Evolutionary conservation across 352 stramenopile species (phyloP).

Genomic region (Phytophthora nicotianae): DNA sequence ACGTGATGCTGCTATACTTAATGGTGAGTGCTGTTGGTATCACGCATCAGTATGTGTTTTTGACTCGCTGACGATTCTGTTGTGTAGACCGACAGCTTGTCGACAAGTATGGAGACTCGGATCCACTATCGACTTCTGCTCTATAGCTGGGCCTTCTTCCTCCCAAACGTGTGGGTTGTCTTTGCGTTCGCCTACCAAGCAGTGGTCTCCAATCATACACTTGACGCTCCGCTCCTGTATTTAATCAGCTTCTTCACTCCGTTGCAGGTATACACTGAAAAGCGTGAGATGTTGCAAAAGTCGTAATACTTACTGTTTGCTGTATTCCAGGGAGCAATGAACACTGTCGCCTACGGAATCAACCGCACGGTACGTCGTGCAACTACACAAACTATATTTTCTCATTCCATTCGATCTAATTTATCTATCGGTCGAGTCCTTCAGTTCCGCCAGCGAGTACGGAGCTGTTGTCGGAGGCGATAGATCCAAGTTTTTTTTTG

Average conservation of each 20-base stretch:
- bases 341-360: constrained; percentile 62
- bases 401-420: background rate
- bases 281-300: background rate
- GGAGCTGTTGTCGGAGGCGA: background rate
- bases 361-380: constrained; percentile 54
- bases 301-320: background rate
- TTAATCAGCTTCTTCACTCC: constrained; percentile 71
- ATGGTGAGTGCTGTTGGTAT: constrained; percentile 39
- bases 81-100: constrained; percentile 55
- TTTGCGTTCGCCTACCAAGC: constrained; percentile 58
- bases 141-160: constrained; percentile 67
- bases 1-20: constrained; percentile 63
- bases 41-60: background rate
- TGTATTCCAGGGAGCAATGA: constrained; percentile 56
- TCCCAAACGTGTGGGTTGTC: constrained; percentile 50
- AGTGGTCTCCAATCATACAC: constrained; percentile 46
- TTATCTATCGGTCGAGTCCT: background rate
- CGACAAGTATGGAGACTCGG: constrained; percentile 66
- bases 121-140: constrained; percentile 70
- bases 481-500: no score
- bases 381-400: background rate
- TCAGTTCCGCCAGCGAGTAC: constrained; percentile 29
- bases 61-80: background rate
- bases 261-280: constrained; percentile 54
- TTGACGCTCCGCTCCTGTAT: constrained; percentile 59